These are phyloP conservation scores for Candida ascalaphidarum DNA, from an alignment of 805 yeast genomes.

Conservation along the genomic window DNA sequence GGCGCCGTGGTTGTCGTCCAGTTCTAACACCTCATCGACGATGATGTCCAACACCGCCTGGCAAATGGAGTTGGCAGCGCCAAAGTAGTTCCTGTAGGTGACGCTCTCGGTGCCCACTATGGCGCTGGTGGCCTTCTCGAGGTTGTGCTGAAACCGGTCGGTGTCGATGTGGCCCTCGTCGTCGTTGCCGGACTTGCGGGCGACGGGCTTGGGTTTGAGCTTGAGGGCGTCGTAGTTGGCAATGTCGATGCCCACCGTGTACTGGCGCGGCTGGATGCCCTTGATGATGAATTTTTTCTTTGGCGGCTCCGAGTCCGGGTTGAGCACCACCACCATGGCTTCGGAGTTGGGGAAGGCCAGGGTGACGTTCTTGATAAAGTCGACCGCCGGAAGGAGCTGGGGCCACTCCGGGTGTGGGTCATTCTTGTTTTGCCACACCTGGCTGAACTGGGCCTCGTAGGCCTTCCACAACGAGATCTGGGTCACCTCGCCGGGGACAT, in stretches of 20 bases:
- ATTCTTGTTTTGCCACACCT: slow-evolving; percentile 44
- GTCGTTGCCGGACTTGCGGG: slow-evolving; percentile 4
- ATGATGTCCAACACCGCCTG: slow-evolving; percentile 26
- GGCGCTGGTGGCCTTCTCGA: slow-evolving; percentile 13
- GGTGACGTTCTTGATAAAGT: slow-evolving; percentile 89
- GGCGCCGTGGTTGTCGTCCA: slow-evolving; percentile 14
- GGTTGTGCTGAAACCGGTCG: slow-evolving; percentile 20
- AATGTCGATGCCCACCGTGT: slow-evolving; percentile 39
- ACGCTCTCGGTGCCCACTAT: slow-evolving; percentile 14
- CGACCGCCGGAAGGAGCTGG: slow-evolving; percentile 80
- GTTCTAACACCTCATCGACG: slow-evolving; percentile 15
- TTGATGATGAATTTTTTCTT: slow-evolving; percentile 81
- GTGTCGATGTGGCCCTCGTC: slow-evolving; percentile 25
- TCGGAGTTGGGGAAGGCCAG: slow-evolving; percentile 81
- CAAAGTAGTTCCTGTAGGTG: slow-evolving; percentile 10
- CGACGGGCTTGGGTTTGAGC: slow-evolving; percentile 6
- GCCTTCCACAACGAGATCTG: slow-evolving; percentile 95
- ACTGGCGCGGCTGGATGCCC: slow-evolving; percentile 83
- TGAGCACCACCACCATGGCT: slow-evolving; percentile 80
- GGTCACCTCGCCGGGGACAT: slow-evolving; percentile 67
- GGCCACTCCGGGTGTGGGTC: slow-evolving; percentile 16
- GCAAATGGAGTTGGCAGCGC: slow-evolving; percentile 20
- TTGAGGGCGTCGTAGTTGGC: slow-evolving; percentile 37
- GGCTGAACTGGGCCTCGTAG: slow-evolving; percentile 80
- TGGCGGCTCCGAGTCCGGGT: slow-evolving; percentile 30